Base-by-base conservation (phyloP, 495 filamentous ascomycete genomes). In the Xylaria nigripes region DNA sequence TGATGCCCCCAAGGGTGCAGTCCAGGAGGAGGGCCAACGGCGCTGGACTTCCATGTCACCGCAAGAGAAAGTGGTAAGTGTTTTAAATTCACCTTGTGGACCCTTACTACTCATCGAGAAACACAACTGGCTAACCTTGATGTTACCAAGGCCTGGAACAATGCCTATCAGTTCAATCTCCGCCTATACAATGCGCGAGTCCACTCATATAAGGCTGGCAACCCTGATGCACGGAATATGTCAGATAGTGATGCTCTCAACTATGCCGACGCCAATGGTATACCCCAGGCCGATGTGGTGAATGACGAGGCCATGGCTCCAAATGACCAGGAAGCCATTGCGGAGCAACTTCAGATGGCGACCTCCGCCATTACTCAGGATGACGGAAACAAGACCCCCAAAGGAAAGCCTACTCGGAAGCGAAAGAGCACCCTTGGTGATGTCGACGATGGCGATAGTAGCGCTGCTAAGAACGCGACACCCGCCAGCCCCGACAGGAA, bases 1-100 rank as follows among this genome's bases (percentile, higher is more conserved):
- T 2, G 74, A 80, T 32, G 80, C 81, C 2, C 82, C 81, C 52
- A 87, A 89, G 56, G 86, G 86, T 59, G 86, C 92, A 45, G 84
- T 96, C 15, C 79, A 86, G 56, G 82, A 85, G 21, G 90, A 95
- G 70, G 87, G 89, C 8, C 89, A 86, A 52, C 78, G 78, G 45
- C 80, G 92, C 56, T 95, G 94, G 93, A 72, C 80, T 43, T 77
- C 76, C 41, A 89, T 96, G 86, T 68, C 71, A 5, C 75, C 83
- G 0, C 64, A 70, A 0, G 82, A 95, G 67, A 92, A 94, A 72
- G 77, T 81, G 58, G 87, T 93, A 72, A 63, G 81, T 23, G 24
- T 16, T 16, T 32, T 23, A n/a, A 18, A 8, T 45, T 3, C 50
- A 54, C 23, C 6, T 6, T 27, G 7, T 22, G 15, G 9, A 18